These are phyloP conservation scores for Backusella circina DNA, from an alignment of 192 early-diverging fungal genomes.

Conservation along the genomic window DNA sequence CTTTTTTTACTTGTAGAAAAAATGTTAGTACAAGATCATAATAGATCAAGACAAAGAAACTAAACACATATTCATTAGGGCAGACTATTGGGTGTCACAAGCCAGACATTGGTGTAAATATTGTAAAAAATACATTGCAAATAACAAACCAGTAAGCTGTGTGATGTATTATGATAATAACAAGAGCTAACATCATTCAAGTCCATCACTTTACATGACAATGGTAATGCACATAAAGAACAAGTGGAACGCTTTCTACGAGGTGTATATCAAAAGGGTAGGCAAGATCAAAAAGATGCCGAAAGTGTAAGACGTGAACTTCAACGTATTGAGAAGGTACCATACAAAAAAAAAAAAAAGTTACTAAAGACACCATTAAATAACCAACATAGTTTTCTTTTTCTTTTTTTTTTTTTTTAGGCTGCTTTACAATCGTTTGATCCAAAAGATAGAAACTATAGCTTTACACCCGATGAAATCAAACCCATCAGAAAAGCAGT, in stretches of 20 bases:
- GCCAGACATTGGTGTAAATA: conserved; percentile 84
- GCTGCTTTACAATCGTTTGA: background rate
- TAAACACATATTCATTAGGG: conserved; percentile 7
- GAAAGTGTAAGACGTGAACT: conserved; percentile 58
- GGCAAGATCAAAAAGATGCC: conserved; percentile 49
- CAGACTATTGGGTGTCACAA: conserved; percentile 67
- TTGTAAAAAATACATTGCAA: conserved; percentile 76
- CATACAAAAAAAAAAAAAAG: conserved; percentile 26
- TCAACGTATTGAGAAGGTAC: conserved; percentile 58
- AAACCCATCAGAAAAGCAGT: background rate
- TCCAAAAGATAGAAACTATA: background rate
- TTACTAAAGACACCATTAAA: background rate
- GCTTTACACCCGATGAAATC: background rate
- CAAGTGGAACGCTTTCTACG: conserved; percentile 74
- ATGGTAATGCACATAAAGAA: conserved; percentile 79
- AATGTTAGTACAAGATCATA: background rate
- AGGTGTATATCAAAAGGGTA: conserved; percentile 53
- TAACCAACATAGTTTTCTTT: too few species aligned
- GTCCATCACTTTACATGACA: conserved; percentile 70
- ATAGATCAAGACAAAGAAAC: background rate
- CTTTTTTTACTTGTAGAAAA: background rate
- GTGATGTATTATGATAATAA: background rate
- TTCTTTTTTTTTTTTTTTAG: background rate
- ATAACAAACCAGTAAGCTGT: conserved; percentile 83
- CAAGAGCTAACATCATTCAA: background rate